Percentiles rank a stretch among this genome's conserved stretches.
Evolutionary conservation across 1,284 basidiomycete species (phyloP).

Genomic region (Caloboletus inedulis): DNA sequence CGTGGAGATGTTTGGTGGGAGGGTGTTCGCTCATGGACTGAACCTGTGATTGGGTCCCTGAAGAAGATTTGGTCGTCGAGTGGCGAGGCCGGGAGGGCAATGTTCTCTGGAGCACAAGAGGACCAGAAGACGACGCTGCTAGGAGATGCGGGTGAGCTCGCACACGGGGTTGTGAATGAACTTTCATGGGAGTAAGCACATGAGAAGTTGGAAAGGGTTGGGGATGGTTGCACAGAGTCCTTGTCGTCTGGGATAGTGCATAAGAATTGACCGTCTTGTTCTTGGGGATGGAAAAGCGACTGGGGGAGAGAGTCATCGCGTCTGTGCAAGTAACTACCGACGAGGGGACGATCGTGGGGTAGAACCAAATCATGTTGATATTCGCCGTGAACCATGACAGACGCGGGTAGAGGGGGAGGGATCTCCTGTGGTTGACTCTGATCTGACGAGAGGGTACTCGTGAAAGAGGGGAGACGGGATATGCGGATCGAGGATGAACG

Average conservation of each 20-base stretch:
- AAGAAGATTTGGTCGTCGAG: slow-evolving; percentile 9
- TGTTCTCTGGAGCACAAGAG: slow-evolving; percentile 20
- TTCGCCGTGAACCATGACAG: slow-evolving; percentile 31
- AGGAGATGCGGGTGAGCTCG: slow-evolving; percentile 25
- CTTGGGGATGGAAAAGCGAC: slow-evolving; percentile 1
- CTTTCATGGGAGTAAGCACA: slow-evolving; percentile 25
- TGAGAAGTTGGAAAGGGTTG: slow-evolving; percentile 31
- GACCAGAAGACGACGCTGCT: slow-evolving; percentile 18
- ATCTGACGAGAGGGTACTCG: slow-evolving; percentile 34
- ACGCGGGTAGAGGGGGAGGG: slow-evolving; percentile 30
- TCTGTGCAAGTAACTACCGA: slow-evolving; percentile 5
- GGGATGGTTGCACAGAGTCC: slow-evolving; percentile 28
- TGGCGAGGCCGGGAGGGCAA: slow-evolving; percentile 27
- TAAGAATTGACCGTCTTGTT: slow-evolving; percentile 20
- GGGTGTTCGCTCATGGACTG: neutral
- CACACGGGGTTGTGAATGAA: slow-evolving; percentile 22
- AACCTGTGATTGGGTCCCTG: neutral
- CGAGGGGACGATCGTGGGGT: slow-evolving; percentile 11
- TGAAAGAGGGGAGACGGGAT: slow-evolving; percentile 34
- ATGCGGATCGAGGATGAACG: slow-evolving; percentile 34
- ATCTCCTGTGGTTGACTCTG: slow-evolving; percentile 31
- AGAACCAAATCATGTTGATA: slow-evolving; percentile 29
- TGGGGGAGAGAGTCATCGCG: slow-evolving; percentile 12
- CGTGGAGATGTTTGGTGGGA: neutral
- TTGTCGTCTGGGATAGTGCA: slow-evolving; percentile 22